Evolutionary conservation across 768 basidiomycete genomes (phyloP).

Genomic region (Leccinum longicurvipes): DNA sequence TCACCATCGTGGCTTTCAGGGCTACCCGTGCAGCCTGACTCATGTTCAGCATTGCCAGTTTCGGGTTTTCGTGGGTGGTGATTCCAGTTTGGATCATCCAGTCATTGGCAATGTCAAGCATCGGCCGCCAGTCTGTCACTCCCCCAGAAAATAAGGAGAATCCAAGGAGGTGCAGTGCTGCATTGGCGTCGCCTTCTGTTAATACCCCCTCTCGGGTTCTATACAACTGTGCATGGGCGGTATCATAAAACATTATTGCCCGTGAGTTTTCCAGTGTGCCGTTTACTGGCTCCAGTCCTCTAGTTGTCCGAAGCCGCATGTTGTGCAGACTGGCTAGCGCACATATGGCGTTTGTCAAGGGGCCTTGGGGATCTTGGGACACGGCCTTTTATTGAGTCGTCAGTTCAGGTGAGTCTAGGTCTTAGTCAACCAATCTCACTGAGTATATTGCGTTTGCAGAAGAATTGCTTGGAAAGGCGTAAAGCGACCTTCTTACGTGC

Average conservation of each 20-base stretch:
- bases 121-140: conserved; percentile 62
- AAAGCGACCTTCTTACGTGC: conserved; percentile 63
- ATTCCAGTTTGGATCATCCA: conserved; percentile 73
- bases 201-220: conserved; percentile 53
- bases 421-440: conserved; percentile 40
- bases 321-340: conserved; percentile 74
- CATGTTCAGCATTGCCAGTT: conserved; percentile 55
- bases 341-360: conserved; percentile 69
- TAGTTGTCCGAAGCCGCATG: conserved; percentile 56
- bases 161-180: conserved; percentile 73
- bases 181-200: conserved; percentile 68
- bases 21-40: conserved; percentile 50
- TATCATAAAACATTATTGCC: conserved; percentile 65
- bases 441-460: conserved; percentile 63
- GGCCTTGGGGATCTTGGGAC: conserved; percentile 62
- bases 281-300: conserved; percentile 56
- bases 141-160: conserved; percentile 73
- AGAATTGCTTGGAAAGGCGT: conserved; percentile 58
- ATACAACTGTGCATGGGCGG: conserved; percentile 62
- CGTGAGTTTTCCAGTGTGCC: conserved; percentile 52
- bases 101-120: conserved; percentile 68
- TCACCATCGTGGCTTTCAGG: conserved; percentile 70
- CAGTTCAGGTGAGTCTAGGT: conserved; percentile 11
- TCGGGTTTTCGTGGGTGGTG: conserved; percentile 60
- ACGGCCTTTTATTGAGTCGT: conserved; percentile 38